Evolutionary conservation across 1,284 basidiomycete genomes (phyloP), one percentile per base, ranked within the genome.

Genomic region (Cutaneotrichosporon cyanovorans): DNA sequence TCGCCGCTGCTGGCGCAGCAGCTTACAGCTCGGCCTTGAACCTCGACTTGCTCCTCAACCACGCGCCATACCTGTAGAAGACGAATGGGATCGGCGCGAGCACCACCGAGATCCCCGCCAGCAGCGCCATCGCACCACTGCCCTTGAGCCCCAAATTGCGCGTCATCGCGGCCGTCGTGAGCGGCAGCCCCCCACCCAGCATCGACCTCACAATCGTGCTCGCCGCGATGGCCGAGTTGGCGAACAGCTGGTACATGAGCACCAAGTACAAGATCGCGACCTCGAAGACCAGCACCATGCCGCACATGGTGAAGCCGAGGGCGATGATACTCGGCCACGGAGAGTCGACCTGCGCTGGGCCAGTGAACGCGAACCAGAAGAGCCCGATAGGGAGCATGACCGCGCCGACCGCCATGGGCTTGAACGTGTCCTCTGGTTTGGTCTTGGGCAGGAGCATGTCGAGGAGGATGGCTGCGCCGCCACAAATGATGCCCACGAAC

Each of bases 301-400:
- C 56, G 40, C 46, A 53, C 56, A 56, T 56, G 25, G 36, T 37
- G 45, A 53, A 40, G 1, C 45, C 51, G 22, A 58, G 51, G 11
- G 51, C 56, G 45, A 58, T 42, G 39, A 58, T 56, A 4, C 40
- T 45, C 1, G 53, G 46, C 56, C 56, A 58, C 4, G 51, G 46
- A 11, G 46, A 50, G 19, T 43, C 25, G 2, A 30, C 32, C 35
- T 51, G 56, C 21, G 56, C 56, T 6, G 56, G 56, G 15, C 56
- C 56, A 0, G 56, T 58, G 40, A 58, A 58, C 4, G 56, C 54
- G 44, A 58, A 58, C 56, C 56, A 58, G 40, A 58, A 51, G 25
- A 58, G 46, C 22, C 55, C 57, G 45, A 53, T 30, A 1, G 48
- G 47, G 15, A 55, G 45, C 14, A 55, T 32, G 0, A 45, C 45